phyloP scores from a whole-genome alignment of 192 early-diverging fungal genomes.

The Coemansia sp. region DNA sequence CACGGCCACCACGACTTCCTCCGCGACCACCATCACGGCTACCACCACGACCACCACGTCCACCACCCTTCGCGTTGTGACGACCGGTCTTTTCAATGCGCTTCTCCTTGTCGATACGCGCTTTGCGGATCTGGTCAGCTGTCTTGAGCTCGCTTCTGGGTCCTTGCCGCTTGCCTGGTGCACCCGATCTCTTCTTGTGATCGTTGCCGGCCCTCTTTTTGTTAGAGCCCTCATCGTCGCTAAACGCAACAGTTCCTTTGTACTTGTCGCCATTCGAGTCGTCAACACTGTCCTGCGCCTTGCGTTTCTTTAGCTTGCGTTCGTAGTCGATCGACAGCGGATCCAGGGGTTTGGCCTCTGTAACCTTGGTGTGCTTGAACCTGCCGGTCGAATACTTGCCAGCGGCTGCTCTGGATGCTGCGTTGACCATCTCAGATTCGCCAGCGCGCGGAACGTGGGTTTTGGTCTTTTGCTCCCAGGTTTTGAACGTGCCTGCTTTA shows the following conservation, averaged over 20 bases:
- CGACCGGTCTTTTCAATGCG: conserved; percentile 63
- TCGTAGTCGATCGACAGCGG: conserved; percentile 65
- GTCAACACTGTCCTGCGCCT: conserved; percentile 48
- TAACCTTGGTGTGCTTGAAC: conserved; percentile 78
- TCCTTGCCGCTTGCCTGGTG: conserved; percentile 24
- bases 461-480: conserved; percentile 91
- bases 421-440: conserved; percentile 72
- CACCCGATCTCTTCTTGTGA: conserved; percentile 10
- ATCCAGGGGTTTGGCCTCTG: conserved; percentile 71
- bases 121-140: conserved; percentile 79
- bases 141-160: conserved; percentile 74
- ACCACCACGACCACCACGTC: conserved; percentile 6
- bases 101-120: conserved; percentile 66
- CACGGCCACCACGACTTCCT: conserved; percentile 6
- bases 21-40: conserved; percentile 3
- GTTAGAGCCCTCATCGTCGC: conserved; percentile 19
- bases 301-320: conserved; percentile 62
- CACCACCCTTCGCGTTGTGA: conserved; percentile 15
- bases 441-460: conserved; percentile 78
- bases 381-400: conserved; percentile 54
- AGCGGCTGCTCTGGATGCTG: conserved; percentile 35
- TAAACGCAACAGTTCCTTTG: conserved; percentile 52
- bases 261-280: conserved; percentile 30
- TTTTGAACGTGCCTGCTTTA: conserved; percentile 81
- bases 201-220: conserved; percentile 35